Evolutionary conservation across 2,329 filamentous ascomycete genomes (phyloP), one percentile per base, ranked within the genome.

Genomic region (Fusarium tricinctum): DNA sequence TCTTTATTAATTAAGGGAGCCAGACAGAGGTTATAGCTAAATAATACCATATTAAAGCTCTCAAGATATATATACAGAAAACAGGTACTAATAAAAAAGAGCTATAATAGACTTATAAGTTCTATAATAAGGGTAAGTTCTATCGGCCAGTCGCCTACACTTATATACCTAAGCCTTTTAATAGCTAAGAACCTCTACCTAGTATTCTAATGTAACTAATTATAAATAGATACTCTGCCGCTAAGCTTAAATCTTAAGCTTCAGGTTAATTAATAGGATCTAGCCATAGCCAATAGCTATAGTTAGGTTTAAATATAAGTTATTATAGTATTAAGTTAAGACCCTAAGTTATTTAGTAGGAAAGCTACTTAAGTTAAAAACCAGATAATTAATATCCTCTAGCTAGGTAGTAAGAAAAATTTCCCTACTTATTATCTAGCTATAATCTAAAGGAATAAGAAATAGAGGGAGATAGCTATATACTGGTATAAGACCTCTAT

Each of bases 261-360:
- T 3, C 53, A 53, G 5, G 46, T 65, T 5, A 71, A 69, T 51
- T 47, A 54, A 7, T 45, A 26, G 5, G 58, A 60, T 40, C 59
- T 23, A 30, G 51, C 32, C 13, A 40, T 65, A 8, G 35, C 45
- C 9, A 54, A 71, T 23, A 71, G 39, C 26, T 51, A 71, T 43
- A 48, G 59, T 2, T 46, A 71, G 26, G 58, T 69, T 32, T 71
- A 43, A 63, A 60, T 44, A 32, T 49, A 71, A 45, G 45, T 67
- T 3, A 32, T 65, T 8, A 22, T 40, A 23, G 22, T 43, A 17
- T 40, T 19, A 5, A 28, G 19, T 17, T 44, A 60, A 23, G 19
- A 30, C 30, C 48, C 33, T 17, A 13, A 30, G 17, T 30, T 65
- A 5, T 65, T 65, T 38, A 15, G 26, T 13, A 50, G 49, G 3